Conservation (phyloP, 2,329 filamentous ascomycete genomes). For the Sodiomyces alkalinus region DNA sequence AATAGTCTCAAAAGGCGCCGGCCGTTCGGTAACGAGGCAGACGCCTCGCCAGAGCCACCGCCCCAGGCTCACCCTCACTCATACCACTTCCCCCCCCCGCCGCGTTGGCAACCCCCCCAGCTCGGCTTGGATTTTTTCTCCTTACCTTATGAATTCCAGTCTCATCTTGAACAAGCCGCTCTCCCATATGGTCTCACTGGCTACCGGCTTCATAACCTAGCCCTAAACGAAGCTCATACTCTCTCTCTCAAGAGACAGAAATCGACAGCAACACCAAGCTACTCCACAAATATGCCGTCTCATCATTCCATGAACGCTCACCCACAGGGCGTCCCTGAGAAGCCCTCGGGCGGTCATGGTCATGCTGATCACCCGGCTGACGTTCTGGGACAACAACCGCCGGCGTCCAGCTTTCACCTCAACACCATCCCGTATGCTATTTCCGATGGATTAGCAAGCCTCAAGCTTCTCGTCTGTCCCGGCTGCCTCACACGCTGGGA, state of each 20-base stretch:
- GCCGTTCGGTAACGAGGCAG: conserved; percentile 22
- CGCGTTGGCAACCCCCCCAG: no score
- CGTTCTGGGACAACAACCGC: no score
- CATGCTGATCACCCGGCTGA: no score
- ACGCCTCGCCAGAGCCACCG: conserved; percentile 17
- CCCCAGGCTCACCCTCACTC: conserved; percentile 16
- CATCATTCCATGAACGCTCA: conserved; percentile 9
- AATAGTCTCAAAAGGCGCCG: conserved; percentile 27
- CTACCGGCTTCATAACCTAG: conserved; percentile 14
- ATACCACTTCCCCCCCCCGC: no score
- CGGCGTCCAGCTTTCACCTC: no score
- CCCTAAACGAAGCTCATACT: conserved; percentile 4
- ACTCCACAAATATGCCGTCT: conserved; percentile 19
- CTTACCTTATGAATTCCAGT: conserved; percentile 12
- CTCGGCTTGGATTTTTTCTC: conserved; percentile 10
- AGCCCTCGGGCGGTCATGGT: conserved; percentile 10
- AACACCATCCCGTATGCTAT: no score
- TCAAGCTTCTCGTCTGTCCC: conserved; percentile 15
- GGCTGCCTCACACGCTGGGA: conserved; percentile 15
- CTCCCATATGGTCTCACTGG: conserved; percentile 17
- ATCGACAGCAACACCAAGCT: conserved; percentile 12
- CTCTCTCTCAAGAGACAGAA: conserved; percentile 17
- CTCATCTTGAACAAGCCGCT: conserved; percentile 14
- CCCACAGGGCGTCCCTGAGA: conserved; percentile 17
- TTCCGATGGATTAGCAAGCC: conserved; percentile 13